Percentiles rank a stretch among this genome's conserved stretches.
Conservation (phyloP, 352 stramenopile species). For the Phytophthora ohioensis region DNA sequence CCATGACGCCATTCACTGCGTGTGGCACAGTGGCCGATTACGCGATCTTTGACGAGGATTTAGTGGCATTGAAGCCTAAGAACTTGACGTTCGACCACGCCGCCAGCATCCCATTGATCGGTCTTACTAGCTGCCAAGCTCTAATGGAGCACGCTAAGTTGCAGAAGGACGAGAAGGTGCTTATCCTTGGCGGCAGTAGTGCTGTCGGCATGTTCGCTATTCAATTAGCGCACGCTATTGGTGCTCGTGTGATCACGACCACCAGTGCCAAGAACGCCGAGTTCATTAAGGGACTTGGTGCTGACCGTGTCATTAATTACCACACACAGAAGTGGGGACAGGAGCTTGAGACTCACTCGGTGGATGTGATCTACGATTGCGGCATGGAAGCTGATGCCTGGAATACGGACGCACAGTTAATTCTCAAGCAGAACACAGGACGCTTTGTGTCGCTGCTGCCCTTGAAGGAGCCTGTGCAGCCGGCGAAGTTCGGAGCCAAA, state of each 20-base stretch:
- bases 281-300: constrained; percentile 35
- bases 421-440: constrained; percentile 32
- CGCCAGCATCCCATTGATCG: constrained; percentile 41
- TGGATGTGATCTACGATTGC: constrained; percentile 56
- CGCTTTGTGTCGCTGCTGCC: constrained; percentile 33
- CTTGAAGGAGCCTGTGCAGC: constrained; percentile 16
- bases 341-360: constrained; percentile 39
- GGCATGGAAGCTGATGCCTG: constrained; percentile 41
- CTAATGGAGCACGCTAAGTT: constrained; percentile 47
- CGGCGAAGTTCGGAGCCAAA: constrained; percentile 24
- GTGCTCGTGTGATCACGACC: constrained; percentile 38
- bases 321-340: constrained; percentile 44
- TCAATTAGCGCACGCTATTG: constrained; percentile 49
- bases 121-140: constrained; percentile 51
- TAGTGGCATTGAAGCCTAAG: constrained; percentile 53
- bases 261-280: constrained; percentile 43
- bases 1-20: constrained; percentile 28
- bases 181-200: constrained; percentile 56
- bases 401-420: constrained; percentile 38
- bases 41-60: constrained; percentile 35
- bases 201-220: constrained; percentile 51
- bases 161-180: constrained; percentile 48
- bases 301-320: constrained; percentile 51
- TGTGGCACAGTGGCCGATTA: constrained; percentile 50
- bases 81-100: constrained; percentile 55